Evolutionary conservation across 495 filamentous ascomycete genomes (phyloP), one percentile per base, ranked within the genome.

Genomic region (Penicillium desertorum): DNA sequence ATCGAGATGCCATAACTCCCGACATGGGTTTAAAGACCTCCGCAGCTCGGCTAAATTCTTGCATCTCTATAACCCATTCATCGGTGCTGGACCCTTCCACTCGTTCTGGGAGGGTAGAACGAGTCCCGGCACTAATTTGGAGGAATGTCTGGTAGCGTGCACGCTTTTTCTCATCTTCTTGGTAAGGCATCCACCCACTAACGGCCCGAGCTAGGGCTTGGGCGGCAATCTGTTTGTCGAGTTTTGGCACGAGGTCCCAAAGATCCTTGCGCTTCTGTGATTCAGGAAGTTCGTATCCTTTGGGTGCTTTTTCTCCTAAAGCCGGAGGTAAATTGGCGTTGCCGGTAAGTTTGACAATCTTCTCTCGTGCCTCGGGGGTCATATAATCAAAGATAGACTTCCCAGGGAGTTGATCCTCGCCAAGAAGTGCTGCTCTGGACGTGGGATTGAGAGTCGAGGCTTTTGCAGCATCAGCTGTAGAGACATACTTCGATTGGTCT

Each of bases 371-470:
- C 39, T 88, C 83, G 1, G 92, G 81, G 0, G 90, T 88, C 72
- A 98, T 83, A 76, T 88, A 98, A 70, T 97, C 92, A 68, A 98
- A 98, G 34, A 98, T 86, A 1, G 94, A 98, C 71, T 97, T 96
- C 10, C 90, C 88, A 4, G 92, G 92, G 1, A 98, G 76, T 42
- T 86, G 83, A 27, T 83, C 77, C 70, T 98, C 93, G 19, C 92
- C 92, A 0, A 98, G 77, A 11, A 96, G 76, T 16, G 87, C 84
- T 11, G 92, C 94, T 61, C 94, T 83, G 29, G 90, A 77, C 59
- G 81, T 88, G 4, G 93, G 88, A 69, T 96, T 83, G 9, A 97
- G 82, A 8, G 79, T 84, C 0, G 90, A 92, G 9, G 86, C 75
- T 68, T 86, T 88, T 14, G 90, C 89, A 0, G 86, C 86, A 54